Percentiles rank a stretch among this genome's conserved stretches.
phyloP scores from a whole-genome alignment of 495 filamentous ascomycete species.

The Penicillium psychrofluorescens region DNA sequence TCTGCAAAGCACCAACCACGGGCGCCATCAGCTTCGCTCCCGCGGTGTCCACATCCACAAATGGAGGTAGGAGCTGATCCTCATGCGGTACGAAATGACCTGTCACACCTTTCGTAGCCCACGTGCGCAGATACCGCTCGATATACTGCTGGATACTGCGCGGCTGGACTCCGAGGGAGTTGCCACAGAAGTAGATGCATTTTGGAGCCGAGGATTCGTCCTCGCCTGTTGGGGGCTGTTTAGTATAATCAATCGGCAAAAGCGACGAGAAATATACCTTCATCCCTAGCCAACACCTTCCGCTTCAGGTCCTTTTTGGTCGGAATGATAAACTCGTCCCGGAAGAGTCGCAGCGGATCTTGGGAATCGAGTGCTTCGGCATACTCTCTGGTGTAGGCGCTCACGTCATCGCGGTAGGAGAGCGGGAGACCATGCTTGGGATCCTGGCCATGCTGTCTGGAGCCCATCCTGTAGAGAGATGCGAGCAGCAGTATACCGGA shows the following conservation, averaged over 20 bases:
- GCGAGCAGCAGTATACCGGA: no score
- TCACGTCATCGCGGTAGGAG: slow-evolving; percentile 32
- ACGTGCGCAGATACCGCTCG: slow-evolving; percentile 70
- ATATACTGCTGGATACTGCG: slow-evolving; percentile 62
- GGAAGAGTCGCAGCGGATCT: slow-evolving; percentile 61
- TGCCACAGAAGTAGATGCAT: slow-evolving; percentile 90
- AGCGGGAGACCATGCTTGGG: slow-evolving; percentile 25
- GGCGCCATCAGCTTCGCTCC: slow-evolving; percentile 68
- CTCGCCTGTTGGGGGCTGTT: slow-evolving; percentile 11
- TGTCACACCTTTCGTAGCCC: slow-evolving; percentile 88
- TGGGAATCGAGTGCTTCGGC: slow-evolving; percentile 58
- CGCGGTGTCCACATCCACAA: slow-evolving; percentile 70
- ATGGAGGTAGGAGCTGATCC: slow-evolving; percentile 67
- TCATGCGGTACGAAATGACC: slow-evolving; percentile 85
- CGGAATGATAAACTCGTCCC: slow-evolving; percentile 78
- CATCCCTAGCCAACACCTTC: slow-evolving; percentile 43
- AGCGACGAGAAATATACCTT: slow-evolving; percentile 14
- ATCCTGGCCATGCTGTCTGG: slow-evolving; percentile 22
- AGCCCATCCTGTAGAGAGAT: slow-evolving; percentile 13
- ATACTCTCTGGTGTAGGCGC: slow-evolving; percentile 42
- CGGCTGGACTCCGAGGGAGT: slow-evolving; percentile 90
- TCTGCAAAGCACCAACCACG: slow-evolving; percentile 72
- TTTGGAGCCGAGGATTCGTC: slow-evolving; percentile 30
- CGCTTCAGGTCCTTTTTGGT: slow-evolving; percentile 70
- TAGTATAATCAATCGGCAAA: background rate